Evolutionary conservation across 805 yeast genomes (phyloP), one percentile per base, ranked within the genome.

Genomic region (Candida taoyuanica): DNA sequence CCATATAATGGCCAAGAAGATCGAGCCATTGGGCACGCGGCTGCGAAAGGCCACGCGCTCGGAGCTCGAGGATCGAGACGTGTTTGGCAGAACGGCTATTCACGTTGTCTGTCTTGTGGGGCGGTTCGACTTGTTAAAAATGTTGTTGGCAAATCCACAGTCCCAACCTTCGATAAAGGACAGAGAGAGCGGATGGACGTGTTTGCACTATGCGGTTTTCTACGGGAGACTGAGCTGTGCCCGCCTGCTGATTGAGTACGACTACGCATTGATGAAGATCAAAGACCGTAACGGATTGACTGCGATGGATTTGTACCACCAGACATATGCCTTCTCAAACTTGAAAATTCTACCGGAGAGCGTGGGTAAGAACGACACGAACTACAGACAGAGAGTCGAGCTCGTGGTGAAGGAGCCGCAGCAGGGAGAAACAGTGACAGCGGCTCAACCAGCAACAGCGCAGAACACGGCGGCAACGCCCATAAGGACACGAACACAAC

Each of bases 181-280:
- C 57, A 65, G 64, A 36, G 96, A 88, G 58, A 85, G 76, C 53
- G 83, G 86, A 2, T 88, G 94, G 82, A 83, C 85, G 30, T 76
- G 86, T 18, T 64, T 89, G 20, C 96, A 89, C 58, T 73, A 78
- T 43, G 76, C 87, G 4, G 62, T 84, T 12, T 74, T 67, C 47
- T 62, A 73, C 44, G 83, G 78, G 24, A 67, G 81, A 38, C 60
- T 81, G 29, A 53, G 70, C 15, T 72, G 82, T 52, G 78, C 81
- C 8, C 70, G 67, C 37, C 58, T 60, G 7, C 47, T 78, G 8
- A 37, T 75, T 8, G 55, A 56, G 19, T 47, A 54, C 15, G 56
- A 55, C 20, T 60, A 51, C 18, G 52, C 60, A 1, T 55, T 78
- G 8, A 54, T 81, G 23, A 68, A 70, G 28, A 63, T 73, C 20